Base-by-base conservation (phyloP, 2,329 filamentous ascomycete species). In the Xylariomycetidae sp. region DNA sequence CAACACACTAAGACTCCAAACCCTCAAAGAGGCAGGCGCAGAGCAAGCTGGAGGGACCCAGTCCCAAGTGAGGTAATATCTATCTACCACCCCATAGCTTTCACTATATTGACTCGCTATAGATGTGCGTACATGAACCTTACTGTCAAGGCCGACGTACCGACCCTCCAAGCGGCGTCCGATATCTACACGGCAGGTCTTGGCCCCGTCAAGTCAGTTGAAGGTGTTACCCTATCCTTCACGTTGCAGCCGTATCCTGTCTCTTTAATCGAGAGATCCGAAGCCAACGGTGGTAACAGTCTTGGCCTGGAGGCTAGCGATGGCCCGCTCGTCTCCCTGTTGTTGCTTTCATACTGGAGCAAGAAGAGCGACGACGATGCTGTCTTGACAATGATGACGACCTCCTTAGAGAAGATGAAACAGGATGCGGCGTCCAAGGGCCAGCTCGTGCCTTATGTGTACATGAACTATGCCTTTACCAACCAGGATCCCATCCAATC, bases 391-490 rank as follows among this genome's bases (percentile, higher is more conserved):
- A 26, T 29, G 3, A 38, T 43, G 18, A 31, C 35, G 14, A 27
- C n/a, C 4, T 29, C 32, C 6, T 28, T 50, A 10, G 34, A 38
- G 10, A n/a, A 18, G 5, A 47, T 48, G 20, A 29, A 43, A 7
- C 13, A 4, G 9, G 37, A 47, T 12, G 46, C 47, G 6, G 31
- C 9, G 4, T 14, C 19, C 3, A 45, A 34, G 24, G 36, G 36
- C 5, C 41, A 38, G 14, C 8, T 31, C 5, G 34, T 48, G 10
- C 25, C 38, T 7, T 50, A 42, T 32, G 38, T 35, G 19, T 50
- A 47, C 31, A 26, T 47, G 43, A 50, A 50, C 34, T 49, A 52
- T 24, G 42, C 49, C 10, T 43, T 29, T 22, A 10, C 8, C 10
- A 22, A 34, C n/a, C 46, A 52, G 37, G 31, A 49, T 23, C 36